Evolutionary conservation across 2,329 filamentous ascomycete species (phyloP).

Genomic region (Fusarium palustre): DNA sequence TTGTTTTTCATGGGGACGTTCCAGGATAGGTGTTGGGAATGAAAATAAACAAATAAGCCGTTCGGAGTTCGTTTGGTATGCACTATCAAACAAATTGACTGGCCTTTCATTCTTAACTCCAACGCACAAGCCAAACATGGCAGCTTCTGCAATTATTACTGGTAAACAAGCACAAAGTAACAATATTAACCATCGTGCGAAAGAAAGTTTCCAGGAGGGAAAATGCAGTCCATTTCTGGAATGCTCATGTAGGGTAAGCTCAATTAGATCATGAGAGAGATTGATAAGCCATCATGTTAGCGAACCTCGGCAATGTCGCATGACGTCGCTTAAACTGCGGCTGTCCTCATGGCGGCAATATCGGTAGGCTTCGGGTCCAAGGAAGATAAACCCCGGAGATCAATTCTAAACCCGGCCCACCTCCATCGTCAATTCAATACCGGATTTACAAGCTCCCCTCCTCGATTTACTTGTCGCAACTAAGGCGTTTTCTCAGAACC

Average conservation of each 20-base stretch:
- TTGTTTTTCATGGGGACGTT: no score
- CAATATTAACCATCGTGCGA: not conserved
- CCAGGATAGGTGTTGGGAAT: not conserved
- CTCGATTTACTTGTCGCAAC: slow-evolving; percentile 27
- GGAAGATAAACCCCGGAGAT: slow-evolving; percentile 35
- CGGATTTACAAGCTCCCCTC: slow-evolving; percentile 43
- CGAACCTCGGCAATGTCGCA: slow-evolving; percentile 21
- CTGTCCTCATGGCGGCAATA: slow-evolving; percentile 22
- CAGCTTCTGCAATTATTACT: not conserved
- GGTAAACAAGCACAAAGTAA: no score
- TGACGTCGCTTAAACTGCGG: slow-evolving; percentile 41
- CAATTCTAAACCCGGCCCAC: slow-evolving; percentile 47
- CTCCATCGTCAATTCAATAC: slow-evolving; percentile 42
- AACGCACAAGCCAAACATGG: no score
- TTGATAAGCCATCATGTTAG: slow-evolving; percentile 37
- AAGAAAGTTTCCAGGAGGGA: not conserved
- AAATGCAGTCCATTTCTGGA: not conserved
- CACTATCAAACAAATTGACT: not conserved
- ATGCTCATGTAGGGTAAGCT: slow-evolving; percentile 38
- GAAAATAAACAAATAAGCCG: not conserved
- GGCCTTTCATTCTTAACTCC: not conserved
- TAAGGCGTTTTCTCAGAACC: slow-evolving; percentile 10
- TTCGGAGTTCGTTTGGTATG: not conserved
- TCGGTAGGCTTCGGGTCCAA: slow-evolving; percentile 37
- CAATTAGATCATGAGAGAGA: not conserved